Percentiles rank a stretch among this genome's conserved stretches.
phyloP scores from a whole-genome alignment of 495 filamentous ascomycete species.

The Tuber brumale region DNA sequence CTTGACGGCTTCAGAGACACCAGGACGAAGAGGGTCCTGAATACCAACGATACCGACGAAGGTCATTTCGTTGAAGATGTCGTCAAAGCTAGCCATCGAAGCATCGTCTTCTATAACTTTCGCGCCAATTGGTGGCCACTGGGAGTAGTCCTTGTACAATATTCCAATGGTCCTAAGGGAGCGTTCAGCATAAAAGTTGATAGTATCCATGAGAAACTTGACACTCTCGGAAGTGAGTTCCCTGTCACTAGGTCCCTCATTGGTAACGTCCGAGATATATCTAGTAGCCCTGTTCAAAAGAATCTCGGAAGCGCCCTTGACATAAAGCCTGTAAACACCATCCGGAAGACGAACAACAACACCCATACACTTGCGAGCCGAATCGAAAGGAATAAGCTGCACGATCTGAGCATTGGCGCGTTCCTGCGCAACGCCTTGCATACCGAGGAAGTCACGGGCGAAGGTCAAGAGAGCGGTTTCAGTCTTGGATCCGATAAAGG shows the following conservation, averaged over 20 bases:
- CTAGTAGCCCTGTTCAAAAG: slow-evolving; percentile 64
- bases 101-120: slow-evolving; percentile 62
- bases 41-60: slow-evolving; percentile 77
- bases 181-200: slow-evolving; percentile 68
- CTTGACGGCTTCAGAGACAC: slow-evolving; percentile 67
- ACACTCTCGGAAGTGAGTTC: slow-evolving; percentile 55
- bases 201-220: slow-evolving; percentile 57
- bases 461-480: slow-evolving; percentile 76
- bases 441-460: slow-evolving; percentile 67
- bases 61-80: slow-evolving; percentile 70
- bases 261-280: slow-evolving; percentile 65
- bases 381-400: slow-evolving; percentile 64
- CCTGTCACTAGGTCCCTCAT: slow-evolving; percentile 49
- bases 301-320: slow-evolving; percentile 66
- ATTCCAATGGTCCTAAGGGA: slow-evolving; percentile 85
- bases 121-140: slow-evolving; percentile 72
- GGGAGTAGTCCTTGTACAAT: slow-evolving; percentile 78
- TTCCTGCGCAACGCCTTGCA: slow-evolving; percentile 62
- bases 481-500: slow-evolving; percentile 84
- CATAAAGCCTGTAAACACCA: slow-evolving; percentile 55
- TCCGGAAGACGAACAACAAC: slow-evolving; percentile 54
- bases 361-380: slow-evolving; percentile 62
- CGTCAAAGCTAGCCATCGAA: slow-evolving; percentile 67
- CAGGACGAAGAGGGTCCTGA: slow-evolving; percentile 77
- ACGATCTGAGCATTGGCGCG: slow-evolving; percentile 61